Conservation (phyloP, 2,329 filamentous ascomycete genomes). For the Colletotrichum abscissum region DNA sequence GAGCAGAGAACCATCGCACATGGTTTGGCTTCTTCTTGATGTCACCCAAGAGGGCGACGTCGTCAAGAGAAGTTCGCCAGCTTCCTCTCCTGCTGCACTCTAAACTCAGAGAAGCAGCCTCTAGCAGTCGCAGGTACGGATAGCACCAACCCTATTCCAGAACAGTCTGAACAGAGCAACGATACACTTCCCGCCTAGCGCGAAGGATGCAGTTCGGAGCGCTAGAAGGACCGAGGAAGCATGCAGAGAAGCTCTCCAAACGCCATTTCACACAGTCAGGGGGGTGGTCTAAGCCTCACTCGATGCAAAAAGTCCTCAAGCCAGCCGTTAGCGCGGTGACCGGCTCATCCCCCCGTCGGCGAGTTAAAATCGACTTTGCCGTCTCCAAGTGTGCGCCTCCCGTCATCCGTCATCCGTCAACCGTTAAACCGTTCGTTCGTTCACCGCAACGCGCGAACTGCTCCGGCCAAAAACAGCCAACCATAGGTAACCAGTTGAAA, state of each 20-base stretch:
- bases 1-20: not conserved
- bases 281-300: slow-evolving; percentile 35
- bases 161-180: not conserved
- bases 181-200: slow-evolving; percentile 27
- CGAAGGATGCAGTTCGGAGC: slow-evolving; percentile 19
- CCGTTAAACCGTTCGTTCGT: not conserved
- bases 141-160: not conserved
- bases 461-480: slow-evolving; percentile 15
- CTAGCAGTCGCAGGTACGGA: not conserved
- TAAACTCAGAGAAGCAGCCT: not conserved
- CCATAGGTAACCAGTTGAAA: slow-evolving; percentile 1
- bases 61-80: not conserved
- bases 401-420: slow-evolving; percentile 15
- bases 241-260: slow-evolving; percentile 30
- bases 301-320: slow-evolving; percentile 33
- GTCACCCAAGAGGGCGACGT: slow-evolving; percentile 10
- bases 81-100: slow-evolving; percentile 1
- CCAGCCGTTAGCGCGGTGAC: slow-evolving; percentile 16
- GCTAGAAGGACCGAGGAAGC: slow-evolving; percentile 36
- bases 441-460: slow-evolving; percentile 13
- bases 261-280: slow-evolving; percentile 11
- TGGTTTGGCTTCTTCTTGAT: not conserved
- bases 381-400: slow-evolving; percentile 13
- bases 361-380: slow-evolving; percentile 24
- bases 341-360: slow-evolving; percentile 18